Evolutionary conservation across 495 filamentous ascomycete species (phyloP), one percentile per base, ranked within the genome.

Genomic region (Lasiosphaeria miniovina): DNA sequence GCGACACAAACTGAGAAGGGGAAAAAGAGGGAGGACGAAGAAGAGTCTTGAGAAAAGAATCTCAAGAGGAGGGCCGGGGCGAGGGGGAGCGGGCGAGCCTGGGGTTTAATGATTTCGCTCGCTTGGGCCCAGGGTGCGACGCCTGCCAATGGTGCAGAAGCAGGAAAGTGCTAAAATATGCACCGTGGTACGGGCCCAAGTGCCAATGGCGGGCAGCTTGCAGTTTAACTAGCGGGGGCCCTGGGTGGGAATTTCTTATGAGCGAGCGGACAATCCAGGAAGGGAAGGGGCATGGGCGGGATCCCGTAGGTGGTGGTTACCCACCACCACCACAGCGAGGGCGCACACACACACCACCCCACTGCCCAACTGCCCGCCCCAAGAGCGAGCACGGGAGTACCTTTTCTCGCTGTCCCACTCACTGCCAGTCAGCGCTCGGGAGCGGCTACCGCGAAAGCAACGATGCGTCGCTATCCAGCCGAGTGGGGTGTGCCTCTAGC

Each of bases 31-130:
- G 61, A 61, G 60, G 48, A 55, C 56, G 64, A 66, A 69, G 60
- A 63, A 66, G 59, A 69, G 63, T 68, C 64, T 70, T 67, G 67
- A 65, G 62, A 65, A 71, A 57, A 64, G 67, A 71, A 46, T 68
- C 66, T 64, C 65, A 59, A 66, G 69, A 70, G 49, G 64, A 64
- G 63, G 64, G 63, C 55, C 52, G 60, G 54, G 31, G 59, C 59
- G 64, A 51, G 48, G 63, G 55, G 53, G 55, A 64, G 61, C 15
- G 69, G 70, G 67, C 65, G 71, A 55, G 58, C 61, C 61, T 60
- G 67, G 68, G 67, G 69, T 72, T 74, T 73, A 73, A 72, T 73
- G 68, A 70, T 64, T 68, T 72, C 60, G 49, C 48, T 67, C 61
- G 48, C 57, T 62, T 54, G 55, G 58, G 60, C 59, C 52, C 60